Conservation (phyloP, 306 rosid species). For the Dalbergia cochinchinensis region DNA sequence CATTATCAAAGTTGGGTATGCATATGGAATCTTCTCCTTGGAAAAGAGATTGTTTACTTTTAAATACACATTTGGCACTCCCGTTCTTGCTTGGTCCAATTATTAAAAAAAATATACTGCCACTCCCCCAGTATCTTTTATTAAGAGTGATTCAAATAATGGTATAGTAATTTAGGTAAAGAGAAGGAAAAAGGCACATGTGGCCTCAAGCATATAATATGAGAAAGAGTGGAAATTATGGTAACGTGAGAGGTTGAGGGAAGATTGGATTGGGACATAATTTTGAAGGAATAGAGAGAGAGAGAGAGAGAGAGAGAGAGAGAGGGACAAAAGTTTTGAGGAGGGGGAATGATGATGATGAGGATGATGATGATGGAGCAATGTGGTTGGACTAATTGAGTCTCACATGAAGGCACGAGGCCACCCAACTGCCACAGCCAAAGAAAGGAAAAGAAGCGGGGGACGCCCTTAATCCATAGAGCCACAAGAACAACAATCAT, state of each 20-base stretch:
- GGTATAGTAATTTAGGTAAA: slow-evolving; percentile 38
- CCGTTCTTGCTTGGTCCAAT: slow-evolving; percentile 2
- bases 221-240: slow-evolving; percentile 49
- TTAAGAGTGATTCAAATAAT: slow-evolving; percentile 14
- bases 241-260: slow-evolving; percentile 52
- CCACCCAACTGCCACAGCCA: slow-evolving; percentile 36
- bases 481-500: slow-evolving; percentile 10
- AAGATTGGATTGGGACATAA: slow-evolving; percentile 34
- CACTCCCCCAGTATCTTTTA: not conserved
- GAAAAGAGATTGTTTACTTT: slow-evolving; percentile 43
- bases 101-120: not conserved
- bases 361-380: slow-evolving; percentile 55
- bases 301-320: not conserved
- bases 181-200: slow-evolving; percentile 52
- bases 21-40: slow-evolving; percentile 29
- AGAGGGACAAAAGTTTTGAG: slow-evolving; percentile 32
- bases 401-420: slow-evolving; percentile 82
- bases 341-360: slow-evolving; percentile 10
- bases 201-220: slow-evolving; percentile 47
- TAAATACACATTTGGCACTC: slow-evolving; percentile 38
- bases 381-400: slow-evolving; percentile 58
- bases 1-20: slow-evolving; percentile 38
- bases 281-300: not conserved
- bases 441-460: not conserved
- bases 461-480: slow-evolving; percentile 29